phyloP scores from a whole-genome alignment of 345 rosid species.

The Citropsis articulata region DNA sequence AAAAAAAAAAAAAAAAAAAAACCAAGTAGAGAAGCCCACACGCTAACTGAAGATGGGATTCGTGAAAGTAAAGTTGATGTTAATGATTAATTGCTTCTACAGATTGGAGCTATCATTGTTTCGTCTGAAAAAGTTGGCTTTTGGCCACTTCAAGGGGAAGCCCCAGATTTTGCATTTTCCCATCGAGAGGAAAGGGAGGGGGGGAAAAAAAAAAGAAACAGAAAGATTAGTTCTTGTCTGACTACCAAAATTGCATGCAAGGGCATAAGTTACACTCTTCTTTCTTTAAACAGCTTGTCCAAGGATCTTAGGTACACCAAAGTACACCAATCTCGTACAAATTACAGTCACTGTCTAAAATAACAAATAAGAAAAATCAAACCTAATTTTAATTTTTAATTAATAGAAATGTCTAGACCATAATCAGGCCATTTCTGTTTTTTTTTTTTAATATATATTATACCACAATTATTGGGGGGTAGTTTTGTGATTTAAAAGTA shows the following conservation, averaged over 20 bases:
- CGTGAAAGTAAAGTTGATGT: background rate
- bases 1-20: background rate
- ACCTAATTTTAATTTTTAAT: background rate
- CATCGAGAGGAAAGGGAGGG: too few relatives aligned
- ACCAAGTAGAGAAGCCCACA: background rate
- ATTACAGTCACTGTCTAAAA: too few relatives aligned
- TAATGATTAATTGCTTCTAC: background rate
- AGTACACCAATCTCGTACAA: conserved; percentile 12
- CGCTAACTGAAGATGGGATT: too few relatives aligned
- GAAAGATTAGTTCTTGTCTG: background rate
- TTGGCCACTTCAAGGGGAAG: background rate
- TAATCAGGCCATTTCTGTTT: background rate
- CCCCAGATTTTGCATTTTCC: background rate
- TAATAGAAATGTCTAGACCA: background rate
- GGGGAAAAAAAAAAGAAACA: background rate
- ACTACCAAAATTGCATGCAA: background rate
- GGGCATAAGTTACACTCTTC: background rate
- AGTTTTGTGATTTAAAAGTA: background rate
- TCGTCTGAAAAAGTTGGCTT: background rate
- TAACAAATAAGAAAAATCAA: too few relatives aligned
- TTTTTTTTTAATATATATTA: too few relatives aligned
- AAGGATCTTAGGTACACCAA: conserved; percentile 18
- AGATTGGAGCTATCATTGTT: conserved; percentile 9
- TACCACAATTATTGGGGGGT: background rate
- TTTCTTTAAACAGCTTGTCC: background rate